phyloP scores from a whole-genome alignment of 768 basidiomycete species.

The Lentinula edodes region DNA sequence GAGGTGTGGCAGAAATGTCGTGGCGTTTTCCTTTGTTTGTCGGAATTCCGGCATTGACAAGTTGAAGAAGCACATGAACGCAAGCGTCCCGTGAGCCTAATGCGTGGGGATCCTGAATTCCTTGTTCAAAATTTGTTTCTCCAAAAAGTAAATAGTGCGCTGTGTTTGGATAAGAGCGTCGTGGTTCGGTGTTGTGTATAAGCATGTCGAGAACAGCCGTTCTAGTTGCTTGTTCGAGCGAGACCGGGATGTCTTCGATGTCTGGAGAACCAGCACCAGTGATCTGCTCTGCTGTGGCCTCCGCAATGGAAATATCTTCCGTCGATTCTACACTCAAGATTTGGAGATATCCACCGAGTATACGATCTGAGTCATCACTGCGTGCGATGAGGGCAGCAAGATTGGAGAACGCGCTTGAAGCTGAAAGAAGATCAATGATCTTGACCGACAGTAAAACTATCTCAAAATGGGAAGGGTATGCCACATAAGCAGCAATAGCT shows the following conservation, averaged over 20 bases:
- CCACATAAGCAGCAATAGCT: constrained; percentile 76
- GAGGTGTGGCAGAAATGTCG: constrained; percentile 36
- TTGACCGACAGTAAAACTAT: constrained; percentile 73
- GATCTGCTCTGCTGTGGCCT: constrained; percentile 51
- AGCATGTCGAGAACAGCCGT: constrained; percentile 78
- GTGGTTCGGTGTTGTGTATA: constrained; percentile 64
- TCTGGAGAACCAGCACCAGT: constrained; percentile 76
- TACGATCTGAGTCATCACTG: constrained; percentile 80
- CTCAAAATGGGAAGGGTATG: constrained; percentile 66
- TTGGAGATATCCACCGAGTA: constrained; percentile 72
- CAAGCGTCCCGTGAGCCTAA: constrained; percentile 65
- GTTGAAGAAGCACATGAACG: constrained; percentile 75
- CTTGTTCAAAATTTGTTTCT: constrained; percentile 47
- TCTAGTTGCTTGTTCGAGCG: constrained; percentile 64
- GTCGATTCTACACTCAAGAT: constrained; percentile 57
- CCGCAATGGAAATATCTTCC: constrained; percentile 56
- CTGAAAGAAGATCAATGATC: constrained; percentile 63
- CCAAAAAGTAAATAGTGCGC: constrained; percentile 88
- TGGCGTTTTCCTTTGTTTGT: constrained; percentile 32
- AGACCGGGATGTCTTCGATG: constrained; percentile 35
- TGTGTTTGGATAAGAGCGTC: constrained; percentile 69
- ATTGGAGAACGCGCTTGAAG: constrained; percentile 62
- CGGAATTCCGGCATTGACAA: constrained; percentile 71
- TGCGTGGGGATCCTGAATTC: constrained; percentile 76
- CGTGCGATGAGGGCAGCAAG: constrained; percentile 75